Conservation (phyloP, 768 basidiomycete genomes). For the Leccinum disarticulatum region DNA sequence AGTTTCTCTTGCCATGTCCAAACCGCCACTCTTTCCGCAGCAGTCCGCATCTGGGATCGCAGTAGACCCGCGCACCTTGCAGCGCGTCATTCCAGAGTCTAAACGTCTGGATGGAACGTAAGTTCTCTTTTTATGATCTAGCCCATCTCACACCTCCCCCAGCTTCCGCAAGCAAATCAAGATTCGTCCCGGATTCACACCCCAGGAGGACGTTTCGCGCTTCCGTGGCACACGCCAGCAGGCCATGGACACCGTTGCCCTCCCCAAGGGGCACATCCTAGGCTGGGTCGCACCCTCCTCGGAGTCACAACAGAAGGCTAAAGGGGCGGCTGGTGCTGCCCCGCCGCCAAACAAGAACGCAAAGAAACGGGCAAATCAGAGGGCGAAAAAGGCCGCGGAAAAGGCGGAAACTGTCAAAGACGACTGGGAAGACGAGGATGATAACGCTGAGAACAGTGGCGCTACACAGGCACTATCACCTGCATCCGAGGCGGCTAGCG, state of each 20-base stretch:
- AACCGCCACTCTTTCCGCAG: conserved; percentile 72
- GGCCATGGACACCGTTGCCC: conserved; percentile 59
- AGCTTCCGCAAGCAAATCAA: conserved; percentile 87
- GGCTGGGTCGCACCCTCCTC: conserved; percentile 75
- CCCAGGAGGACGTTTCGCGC: conserved; percentile 88
- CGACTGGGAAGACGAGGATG: conserved; percentile 77
- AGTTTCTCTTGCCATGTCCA: conserved; percentile 52
- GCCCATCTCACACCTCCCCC: conserved; percentile 5
- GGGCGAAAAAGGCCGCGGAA: conserved; percentile 62
- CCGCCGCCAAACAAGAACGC: conserved; percentile 72
- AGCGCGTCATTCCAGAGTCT: conserved; percentile 87
- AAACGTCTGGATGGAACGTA: conserved; percentile 84
- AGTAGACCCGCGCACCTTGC: conserved; percentile 80
- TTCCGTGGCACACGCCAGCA: conserved; percentile 80
- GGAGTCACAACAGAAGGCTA: conserved; percentile 32
- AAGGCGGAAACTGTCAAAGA: conserved; percentile 63
- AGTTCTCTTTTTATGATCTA: conserved; percentile 7
- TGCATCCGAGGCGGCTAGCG: conserved; percentile 1
- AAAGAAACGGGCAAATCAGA: conserved; percentile 77
- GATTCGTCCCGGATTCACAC: conserved; percentile 91
- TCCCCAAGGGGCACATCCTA: conserved; percentile 80
- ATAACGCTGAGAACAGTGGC: conserved; percentile 32
- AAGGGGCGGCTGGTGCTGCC: conserved; percentile 25
- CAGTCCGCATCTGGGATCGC: conserved; percentile 77
- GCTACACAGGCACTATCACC: conserved; percentile 5